Percentiles rank a stretch among this genome's conserved stretches.
Conservation (phyloP, 495 filamentous ascomycete genomes). For the Niebla homalea region DNA sequence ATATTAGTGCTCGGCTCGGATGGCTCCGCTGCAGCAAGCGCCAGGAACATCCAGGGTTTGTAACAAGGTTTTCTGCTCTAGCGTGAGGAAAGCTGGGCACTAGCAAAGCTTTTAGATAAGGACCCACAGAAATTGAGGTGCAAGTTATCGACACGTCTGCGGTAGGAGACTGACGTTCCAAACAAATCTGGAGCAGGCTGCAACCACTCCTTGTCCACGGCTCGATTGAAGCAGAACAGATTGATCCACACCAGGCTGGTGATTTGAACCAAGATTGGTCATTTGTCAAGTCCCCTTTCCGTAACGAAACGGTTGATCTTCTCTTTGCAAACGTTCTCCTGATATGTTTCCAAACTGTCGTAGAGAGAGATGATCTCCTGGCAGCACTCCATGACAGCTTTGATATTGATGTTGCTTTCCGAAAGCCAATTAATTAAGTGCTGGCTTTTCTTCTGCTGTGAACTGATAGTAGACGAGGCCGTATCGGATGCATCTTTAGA, state of each 20-base stretch:
- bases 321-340: conserved; percentile 68
- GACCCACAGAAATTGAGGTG: too few species aligned
- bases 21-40: background rate
- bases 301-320: conserved; percentile 75
- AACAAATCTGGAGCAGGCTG: too few species aligned
- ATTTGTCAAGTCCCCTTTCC: conserved; percentile 67
- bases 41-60: background rate
- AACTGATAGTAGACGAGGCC: conserved; percentile 6
- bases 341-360: conserved; percentile 81
- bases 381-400: conserved; percentile 79
- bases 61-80: too few species aligned
- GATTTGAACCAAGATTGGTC: conserved; percentile 9
- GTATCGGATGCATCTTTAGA: conserved; percentile 8
- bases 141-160: too few species aligned
- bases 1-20: background rate
- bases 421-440: conserved; percentile 76
- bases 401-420: conserved; percentile 84
- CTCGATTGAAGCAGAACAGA: too few species aligned
- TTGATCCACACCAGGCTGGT: too few species aligned
- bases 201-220: too few species aligned
- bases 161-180: too few species aligned
- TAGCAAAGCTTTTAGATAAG: too few species aligned
- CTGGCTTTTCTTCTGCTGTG: conserved; percentile 48
- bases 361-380: conserved; percentile 95
- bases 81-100: too few species aligned